These are phyloP conservation scores for Chlorella sp. DNA, from an alignment of 139 green algal species.

Conservation along the genomic window DNA sequence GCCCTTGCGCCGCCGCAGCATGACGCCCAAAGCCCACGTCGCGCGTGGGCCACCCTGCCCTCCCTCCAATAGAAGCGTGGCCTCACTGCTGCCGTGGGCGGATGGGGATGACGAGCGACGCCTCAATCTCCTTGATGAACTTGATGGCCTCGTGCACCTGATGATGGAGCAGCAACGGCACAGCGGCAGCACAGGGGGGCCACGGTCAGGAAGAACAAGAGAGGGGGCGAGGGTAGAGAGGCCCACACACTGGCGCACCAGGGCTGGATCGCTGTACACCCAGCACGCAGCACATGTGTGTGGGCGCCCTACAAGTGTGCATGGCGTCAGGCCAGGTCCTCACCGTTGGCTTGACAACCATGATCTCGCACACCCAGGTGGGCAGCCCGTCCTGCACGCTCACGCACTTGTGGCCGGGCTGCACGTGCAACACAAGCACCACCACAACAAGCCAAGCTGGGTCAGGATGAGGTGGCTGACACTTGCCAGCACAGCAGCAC, in stretches of 20 bases:
- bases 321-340: neutral
- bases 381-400: conserved; percentile 76
- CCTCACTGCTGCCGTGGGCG: neutral
- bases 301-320: no score
- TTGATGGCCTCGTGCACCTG: conserved; percentile 66
- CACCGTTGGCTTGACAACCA: conserved; percentile 25
- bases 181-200: neutral
- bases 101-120: conserved; percentile 23
- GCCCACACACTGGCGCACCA: neutral
- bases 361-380: conserved; percentile 79
- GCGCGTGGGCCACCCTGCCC: no score
- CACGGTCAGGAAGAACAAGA: neutral
- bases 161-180: conserved; percentile 32
- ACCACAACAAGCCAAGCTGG: no score
- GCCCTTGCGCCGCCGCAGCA: no score
- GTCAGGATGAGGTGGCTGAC: no score
- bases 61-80: no score
- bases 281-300: neutral
- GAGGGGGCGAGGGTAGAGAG: neutral
- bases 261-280: neutral
- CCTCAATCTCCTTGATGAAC: conserved; percentile 53
- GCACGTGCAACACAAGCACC: neutral
- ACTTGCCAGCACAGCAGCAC: no score
- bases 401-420: conserved; percentile 26
- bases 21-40: no score